Conservation (phyloP, 108 stramenopile species). For the Skeletonema potamos region DNA sequence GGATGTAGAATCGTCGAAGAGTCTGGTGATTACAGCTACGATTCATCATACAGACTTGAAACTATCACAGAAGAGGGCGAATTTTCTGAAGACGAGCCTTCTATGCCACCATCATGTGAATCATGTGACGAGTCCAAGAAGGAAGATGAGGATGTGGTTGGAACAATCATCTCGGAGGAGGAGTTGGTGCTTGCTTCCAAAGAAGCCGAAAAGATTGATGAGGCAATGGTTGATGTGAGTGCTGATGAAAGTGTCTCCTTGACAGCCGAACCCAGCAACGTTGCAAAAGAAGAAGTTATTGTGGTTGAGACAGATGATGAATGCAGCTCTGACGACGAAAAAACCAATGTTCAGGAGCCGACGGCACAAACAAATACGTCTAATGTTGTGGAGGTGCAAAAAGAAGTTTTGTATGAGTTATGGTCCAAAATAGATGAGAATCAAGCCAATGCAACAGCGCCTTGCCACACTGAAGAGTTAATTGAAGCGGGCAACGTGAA, state of each 20-base stretch:
- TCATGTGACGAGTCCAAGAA: background rate
- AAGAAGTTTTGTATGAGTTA: background rate
- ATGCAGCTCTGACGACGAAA: constrained; percentile 11
- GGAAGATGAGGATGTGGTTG: background rate
- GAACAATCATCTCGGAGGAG: background rate
- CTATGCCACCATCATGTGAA: background rate
- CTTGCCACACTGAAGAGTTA: background rate
- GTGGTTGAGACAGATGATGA: constrained; percentile 19
- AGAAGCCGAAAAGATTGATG: background rate
- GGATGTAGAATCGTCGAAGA: background rate
- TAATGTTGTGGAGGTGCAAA: background rate
- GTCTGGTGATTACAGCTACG: background rate
- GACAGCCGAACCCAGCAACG: background rate
- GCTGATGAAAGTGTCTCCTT: background rate
- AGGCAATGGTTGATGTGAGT: background rate
- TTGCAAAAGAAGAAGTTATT: background rate
- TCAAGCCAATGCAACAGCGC: background rate
- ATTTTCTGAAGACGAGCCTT: background rate
- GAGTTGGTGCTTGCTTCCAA: background rate
- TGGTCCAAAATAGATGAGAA: constrained; percentile 8
- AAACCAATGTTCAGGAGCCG: background rate
- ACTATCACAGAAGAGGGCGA: background rate
- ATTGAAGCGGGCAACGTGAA: background rate
- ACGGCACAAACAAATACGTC: background rate
- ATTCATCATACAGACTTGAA: background rate